Conservation (phyloP, 2,329 filamentous ascomycete genomes). For the Diaporthe nobilis region DNA sequence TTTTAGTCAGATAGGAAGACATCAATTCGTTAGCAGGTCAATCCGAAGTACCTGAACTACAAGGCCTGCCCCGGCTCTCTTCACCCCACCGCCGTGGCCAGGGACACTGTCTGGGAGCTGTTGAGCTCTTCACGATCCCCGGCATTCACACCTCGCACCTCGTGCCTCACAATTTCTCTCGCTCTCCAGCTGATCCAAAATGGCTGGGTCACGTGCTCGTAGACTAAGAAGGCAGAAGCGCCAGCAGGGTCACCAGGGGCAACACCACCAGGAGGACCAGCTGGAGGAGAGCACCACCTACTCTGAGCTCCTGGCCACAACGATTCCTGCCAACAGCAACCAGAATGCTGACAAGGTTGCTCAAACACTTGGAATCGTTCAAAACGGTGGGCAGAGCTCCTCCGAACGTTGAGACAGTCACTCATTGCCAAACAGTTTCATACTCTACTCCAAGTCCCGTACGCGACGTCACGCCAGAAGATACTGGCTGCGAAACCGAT, state of each 20-base stretch:
- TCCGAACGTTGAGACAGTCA: fast-evolving
- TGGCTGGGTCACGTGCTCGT: neutral
- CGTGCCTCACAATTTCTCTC: neutral
- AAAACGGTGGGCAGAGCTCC: neutral
- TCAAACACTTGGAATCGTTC: slow-evolving; percentile 3
- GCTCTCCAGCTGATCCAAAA: neutral
- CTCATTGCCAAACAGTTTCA: neutral
- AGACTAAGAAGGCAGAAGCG: neutral
- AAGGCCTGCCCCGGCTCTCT: too few relatives aligned
- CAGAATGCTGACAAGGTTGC: slow-evolving; percentile 23
- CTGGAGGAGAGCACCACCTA: slow-evolving; percentile 15
- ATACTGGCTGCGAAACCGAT: too few relatives aligned
- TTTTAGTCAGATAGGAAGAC: too few relatives aligned
- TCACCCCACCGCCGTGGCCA: neutral
- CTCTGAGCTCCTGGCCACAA: slow-evolving; percentile 20
- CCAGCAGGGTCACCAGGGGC: neutral
- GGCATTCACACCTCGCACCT: neutral
- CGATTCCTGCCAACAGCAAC: neutral
- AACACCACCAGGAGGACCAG: neutral
- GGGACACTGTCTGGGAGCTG: neutral
- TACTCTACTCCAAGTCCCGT: neutral
- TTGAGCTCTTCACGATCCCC: neutral
- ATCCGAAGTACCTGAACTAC: neutral
- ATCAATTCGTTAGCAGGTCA: neutral
- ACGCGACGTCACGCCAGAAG: neutral